Evolutionary conservation across 2,329 filamentous ascomycete species (phyloP).

Genomic region (Exserohilum turcica): DNA sequence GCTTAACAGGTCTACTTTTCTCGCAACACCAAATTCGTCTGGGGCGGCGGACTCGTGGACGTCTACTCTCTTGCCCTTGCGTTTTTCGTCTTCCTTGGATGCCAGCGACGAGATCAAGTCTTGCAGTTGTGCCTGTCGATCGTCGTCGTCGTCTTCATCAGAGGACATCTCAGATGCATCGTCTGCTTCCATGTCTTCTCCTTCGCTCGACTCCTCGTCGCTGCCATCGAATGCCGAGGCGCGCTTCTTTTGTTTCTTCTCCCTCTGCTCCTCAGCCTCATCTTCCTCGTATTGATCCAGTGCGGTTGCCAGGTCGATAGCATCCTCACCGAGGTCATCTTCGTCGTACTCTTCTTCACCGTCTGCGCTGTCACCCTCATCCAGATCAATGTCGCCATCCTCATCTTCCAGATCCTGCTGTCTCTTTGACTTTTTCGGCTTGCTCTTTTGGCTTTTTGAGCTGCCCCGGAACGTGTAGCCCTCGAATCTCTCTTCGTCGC

Average conservation of each 20-base stretch:
- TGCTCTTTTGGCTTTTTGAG: constrained; percentile 56
- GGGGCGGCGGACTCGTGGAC: constrained; percentile 66
- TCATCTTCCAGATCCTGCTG: constrained; percentile 29
- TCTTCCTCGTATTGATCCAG: constrained; percentile 57
- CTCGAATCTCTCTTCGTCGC: constrained; percentile 83
- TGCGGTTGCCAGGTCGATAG: constrained; percentile 66
- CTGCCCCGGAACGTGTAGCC: constrained; percentile 72
- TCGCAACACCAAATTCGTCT: constrained; percentile 64
- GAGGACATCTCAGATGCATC: constrained; percentile 58
- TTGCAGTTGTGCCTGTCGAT: constrained; percentile 67
- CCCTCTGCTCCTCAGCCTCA: constrained; percentile 37
- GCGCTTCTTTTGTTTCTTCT: constrained; percentile 45
- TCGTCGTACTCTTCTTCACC: constrained; percentile 60
- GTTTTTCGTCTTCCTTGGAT: constrained; percentile 46
- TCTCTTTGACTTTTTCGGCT: constrained; percentile 47
- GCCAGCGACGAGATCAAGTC: constrained; percentile 71
- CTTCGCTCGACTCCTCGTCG: constrained; percentile 59
- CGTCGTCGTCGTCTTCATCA: constrained; percentile 51
- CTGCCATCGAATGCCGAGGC: constrained; percentile 54
- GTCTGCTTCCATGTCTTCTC: constrained; percentile 51
- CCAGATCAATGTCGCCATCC: constrained; percentile 50
- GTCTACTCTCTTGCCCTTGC: constrained; percentile 45
- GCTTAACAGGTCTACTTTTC: constrained; percentile 76
- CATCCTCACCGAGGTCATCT: constrained; percentile 67
- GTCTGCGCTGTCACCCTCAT: constrained; percentile 53